phyloP scores from a whole-genome alignment of 2,329 filamentous ascomycete genomes.

The Stemphylium beticola region DNA sequence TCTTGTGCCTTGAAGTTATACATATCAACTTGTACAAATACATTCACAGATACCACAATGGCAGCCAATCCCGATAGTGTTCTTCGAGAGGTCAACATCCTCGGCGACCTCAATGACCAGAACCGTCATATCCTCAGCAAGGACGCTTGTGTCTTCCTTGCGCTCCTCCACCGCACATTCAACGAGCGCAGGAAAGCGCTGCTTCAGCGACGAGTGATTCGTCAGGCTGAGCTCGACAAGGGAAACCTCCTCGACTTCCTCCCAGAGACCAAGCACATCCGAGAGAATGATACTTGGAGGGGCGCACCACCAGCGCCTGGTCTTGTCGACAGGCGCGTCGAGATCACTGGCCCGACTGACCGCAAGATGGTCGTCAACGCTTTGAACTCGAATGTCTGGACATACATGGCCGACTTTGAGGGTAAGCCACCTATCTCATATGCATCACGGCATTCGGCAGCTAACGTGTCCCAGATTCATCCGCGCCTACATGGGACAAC shows the following conservation, averaged over 20 bases:
- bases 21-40: conserved; percentile 11
- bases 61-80: conserved; percentile 68
- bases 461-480: conserved; percentile 71
- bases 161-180: conserved; percentile 93
- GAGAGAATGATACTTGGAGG: conserved; percentile 92
- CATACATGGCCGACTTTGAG: conserved; percentile 99
- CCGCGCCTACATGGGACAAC: conserved; percentile 96
- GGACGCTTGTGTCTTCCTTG: conserved; percentile 88
- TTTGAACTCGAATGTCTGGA: conserved; percentile 94
- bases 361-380: conserved; percentile 99
- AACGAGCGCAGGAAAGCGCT: conserved; percentile 86
- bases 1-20: conserved; percentile 14
- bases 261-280: conserved; percentile 92
- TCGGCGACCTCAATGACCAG: conserved; percentile 76
- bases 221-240: conserved; percentile 92
- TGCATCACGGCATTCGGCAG: neutral
- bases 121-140: conserved; percentile 92
- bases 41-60: conserved; percentile 32
- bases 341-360: conserved; percentile 97
- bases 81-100: conserved; percentile 86
- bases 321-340: conserved; percentile 88
- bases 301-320: conserved; percentile 90
- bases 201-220: conserved; percentile 81
- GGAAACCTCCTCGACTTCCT: conserved; percentile 91
- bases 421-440: conserved; percentile 60